These are phyloP conservation scores for Tilletia setariae DNA, from an alignment of 1,284 basidiomycete genomes.

Conservation along the genomic window DNA sequence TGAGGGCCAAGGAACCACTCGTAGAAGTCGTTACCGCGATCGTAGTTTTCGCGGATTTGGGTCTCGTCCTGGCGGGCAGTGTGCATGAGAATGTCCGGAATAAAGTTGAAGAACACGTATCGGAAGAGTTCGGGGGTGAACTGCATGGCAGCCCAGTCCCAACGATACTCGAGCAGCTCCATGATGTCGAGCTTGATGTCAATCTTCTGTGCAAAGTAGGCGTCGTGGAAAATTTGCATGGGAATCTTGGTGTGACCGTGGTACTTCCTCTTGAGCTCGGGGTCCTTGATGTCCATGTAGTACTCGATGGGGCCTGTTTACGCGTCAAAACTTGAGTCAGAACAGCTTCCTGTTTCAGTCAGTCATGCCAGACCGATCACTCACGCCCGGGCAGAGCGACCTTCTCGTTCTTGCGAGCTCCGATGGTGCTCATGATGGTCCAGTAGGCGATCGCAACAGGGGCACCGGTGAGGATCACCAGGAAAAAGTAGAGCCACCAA, in stretches of 20 bases:
- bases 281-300: conserved; percentile 88
- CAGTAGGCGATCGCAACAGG: conserved; percentile 85
- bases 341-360: too few relatives aligned
- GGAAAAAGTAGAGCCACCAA: conserved; percentile 51
- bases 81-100: conserved; percentile 91
- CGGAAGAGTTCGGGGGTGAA: conserved; percentile 82
- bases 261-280: conserved; percentile 74
- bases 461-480: conserved; percentile 70
- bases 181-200: conserved; percentile 94
- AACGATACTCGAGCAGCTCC: conserved; percentile 86
- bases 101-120: conserved; percentile 82
- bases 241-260: conserved; percentile 80
- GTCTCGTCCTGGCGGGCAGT: conserved; percentile 86
- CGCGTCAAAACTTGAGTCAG: neutral
- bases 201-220: conserved; percentile 93
- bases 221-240: conserved; percentile 96
- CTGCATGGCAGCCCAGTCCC: conserved; percentile 90
- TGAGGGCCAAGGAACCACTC: conserved; percentile 90
- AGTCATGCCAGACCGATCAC: too few relatives aligned
- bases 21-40: conserved; percentile 94
- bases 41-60: conserved; percentile 94
- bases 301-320: conserved; percentile 63
- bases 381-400: conserved; percentile 69
- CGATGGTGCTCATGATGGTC: conserved; percentile 78
- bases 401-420: conserved; percentile 79